Percentiles rank a stretch among this genome's conserved stretches.
Evolutionary conservation across 106 monocot species (phyloP).

Genomic region (Phalaenopsis equestris): DNA sequence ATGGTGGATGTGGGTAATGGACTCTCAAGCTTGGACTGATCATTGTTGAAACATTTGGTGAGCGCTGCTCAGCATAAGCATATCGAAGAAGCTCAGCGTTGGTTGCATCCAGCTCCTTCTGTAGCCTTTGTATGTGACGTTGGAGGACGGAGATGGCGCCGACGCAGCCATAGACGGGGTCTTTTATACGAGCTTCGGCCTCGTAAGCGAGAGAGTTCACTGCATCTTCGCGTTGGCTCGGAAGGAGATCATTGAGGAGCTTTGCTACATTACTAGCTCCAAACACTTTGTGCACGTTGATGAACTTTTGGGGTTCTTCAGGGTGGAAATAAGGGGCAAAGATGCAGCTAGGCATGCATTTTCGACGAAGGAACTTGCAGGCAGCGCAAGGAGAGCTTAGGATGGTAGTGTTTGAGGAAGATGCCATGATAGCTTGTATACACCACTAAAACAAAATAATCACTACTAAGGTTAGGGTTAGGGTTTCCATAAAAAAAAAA

Average conservation of each 20-base stretch:
- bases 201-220: constrained; percentile 67
- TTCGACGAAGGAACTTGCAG: constrained; percentile 59
- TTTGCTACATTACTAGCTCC: constrained; percentile 62
- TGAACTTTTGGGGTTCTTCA: constrained; percentile 58
- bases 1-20: neutral
- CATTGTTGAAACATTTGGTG: neutral
- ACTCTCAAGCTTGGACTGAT: neutral
- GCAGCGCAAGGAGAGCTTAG: constrained; percentile 56
- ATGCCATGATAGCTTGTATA: neutral
- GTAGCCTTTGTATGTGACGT: constrained; percentile 34
- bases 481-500: neutral
- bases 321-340: constrained; percentile 68
- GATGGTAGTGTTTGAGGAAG: constrained; percentile 10
- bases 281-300: constrained; percentile 63
- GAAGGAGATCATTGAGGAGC: constrained; percentile 51
- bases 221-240: constrained; percentile 57
- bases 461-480: neutral
- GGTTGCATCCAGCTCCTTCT: constrained; percentile 47
- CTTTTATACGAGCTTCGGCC: constrained; percentile 48
- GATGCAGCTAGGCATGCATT: constrained; percentile 59
- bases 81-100: constrained; percentile 46
- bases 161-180: constrained; percentile 63
- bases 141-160: constrained; percentile 58
- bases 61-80: constrained; percentile 14
- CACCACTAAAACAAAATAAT: no score